Evolutionary conservation across 2,329 filamentous ascomycete species (phyloP).

Genomic region (Teratosphaeria nubilosa): DNA sequence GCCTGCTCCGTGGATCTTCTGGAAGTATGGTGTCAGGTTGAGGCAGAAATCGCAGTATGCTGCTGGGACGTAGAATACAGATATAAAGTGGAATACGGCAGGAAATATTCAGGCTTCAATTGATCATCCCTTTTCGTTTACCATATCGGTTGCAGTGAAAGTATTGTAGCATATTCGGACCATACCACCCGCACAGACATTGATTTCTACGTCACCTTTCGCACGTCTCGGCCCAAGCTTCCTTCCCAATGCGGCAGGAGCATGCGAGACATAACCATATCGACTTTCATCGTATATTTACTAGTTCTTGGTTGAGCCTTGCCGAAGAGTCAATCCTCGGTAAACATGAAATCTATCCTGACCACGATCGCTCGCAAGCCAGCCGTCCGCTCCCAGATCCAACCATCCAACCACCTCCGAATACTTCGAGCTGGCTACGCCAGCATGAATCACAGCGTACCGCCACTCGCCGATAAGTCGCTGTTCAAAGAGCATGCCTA

Average conservation of each 20-base stretch:
- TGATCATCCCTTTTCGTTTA: not conserved
- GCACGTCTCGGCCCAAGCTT: not conserved
- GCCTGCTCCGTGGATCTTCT: conserved; percentile 34
- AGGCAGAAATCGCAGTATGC: conserved; percentile 18
- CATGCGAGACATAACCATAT: not conserved
- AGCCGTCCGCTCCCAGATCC: conserved; percentile 17
- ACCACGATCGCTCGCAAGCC: conserved; percentile 8
- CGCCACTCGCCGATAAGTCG: conserved; percentile 38
- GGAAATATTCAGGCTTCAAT: not conserved
- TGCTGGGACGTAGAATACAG: conserved; percentile 5
- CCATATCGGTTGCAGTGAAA: not conserved
- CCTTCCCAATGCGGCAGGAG: not conserved
- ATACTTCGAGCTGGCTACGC: conserved; percentile 29
- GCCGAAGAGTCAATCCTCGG: not conserved
- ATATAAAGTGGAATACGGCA: not conserved
- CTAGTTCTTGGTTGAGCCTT: not conserved
- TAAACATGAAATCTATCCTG: conserved; percentile 10
- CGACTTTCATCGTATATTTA: not conserved
- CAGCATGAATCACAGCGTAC: conserved; percentile 33
- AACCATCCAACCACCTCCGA: conserved; percentile 20
- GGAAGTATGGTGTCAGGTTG: conserved; percentile 27
- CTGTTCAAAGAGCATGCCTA: conserved; percentile 79
- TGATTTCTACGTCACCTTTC: not conserved
- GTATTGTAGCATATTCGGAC: not conserved
- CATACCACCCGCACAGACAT: not conserved